Evolutionary conservation across 768 basidiomycete genomes (phyloP).

Genomic region (Mycena olivaceomarginata): DNA sequence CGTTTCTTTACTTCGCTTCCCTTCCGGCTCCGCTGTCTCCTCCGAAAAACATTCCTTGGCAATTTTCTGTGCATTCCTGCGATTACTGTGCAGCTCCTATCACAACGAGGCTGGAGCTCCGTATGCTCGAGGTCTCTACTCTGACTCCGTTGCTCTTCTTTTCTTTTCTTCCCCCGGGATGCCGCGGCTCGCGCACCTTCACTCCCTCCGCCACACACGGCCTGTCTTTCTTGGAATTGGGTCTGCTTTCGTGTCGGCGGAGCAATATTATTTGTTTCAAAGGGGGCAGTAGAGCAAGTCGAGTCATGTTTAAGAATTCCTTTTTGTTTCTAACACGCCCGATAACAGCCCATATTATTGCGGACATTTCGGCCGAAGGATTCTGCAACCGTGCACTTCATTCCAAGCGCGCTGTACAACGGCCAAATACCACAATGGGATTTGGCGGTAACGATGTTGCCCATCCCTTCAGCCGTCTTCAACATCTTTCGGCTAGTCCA

Average conservation of each 20-base stretch:
- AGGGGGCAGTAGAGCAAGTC: too few species aligned
- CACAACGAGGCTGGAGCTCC: background rate
- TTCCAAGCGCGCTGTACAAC: too few species aligned
- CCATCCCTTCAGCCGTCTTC: too few species aligned
- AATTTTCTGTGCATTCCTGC: background rate
- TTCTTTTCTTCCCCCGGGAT: background rate
- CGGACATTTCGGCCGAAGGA: too few species aligned
- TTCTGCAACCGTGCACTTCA: too few species aligned
- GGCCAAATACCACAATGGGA: too few species aligned
- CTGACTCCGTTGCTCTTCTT: background rate
- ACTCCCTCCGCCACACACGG: background rate
- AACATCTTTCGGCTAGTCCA: too few species aligned
- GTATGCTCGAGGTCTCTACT: background rate
- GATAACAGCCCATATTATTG: too few species aligned
- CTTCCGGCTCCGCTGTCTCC: background rate
- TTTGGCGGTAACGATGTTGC: too few species aligned
- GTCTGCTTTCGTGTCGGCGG: background rate
- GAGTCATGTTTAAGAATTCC: too few species aligned
- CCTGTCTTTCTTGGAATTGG: conserved; percentile 1
- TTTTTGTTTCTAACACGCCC: too few species aligned
- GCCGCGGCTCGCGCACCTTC: background rate
- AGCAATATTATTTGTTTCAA: background rate
- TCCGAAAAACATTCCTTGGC: background rate
- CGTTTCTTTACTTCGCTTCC: background rate
- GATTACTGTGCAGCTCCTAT: background rate